Evolutionary conservation across 2,329 filamentous ascomycete genomes (phyloP).

Genomic region (Dryadomyces sulphureus): DNA sequence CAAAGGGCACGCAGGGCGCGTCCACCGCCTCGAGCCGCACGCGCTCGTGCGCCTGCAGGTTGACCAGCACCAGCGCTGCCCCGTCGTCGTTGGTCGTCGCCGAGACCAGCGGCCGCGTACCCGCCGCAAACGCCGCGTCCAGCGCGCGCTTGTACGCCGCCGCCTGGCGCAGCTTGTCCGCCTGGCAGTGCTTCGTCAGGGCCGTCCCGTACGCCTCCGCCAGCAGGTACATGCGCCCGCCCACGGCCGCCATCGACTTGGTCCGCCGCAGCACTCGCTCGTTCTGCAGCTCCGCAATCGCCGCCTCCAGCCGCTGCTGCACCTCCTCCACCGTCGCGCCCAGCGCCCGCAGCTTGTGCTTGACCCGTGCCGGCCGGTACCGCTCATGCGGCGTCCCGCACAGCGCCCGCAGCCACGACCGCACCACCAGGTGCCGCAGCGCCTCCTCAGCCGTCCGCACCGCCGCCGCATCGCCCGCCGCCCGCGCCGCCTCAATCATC

Average conservation of each 20-base stretch:
- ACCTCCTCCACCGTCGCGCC: conserved; percentile 14
- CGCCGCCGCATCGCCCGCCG: not conserved
- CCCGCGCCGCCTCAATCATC: not conserved
- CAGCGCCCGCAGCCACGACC: conserved; percentile 39
- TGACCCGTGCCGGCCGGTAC: conserved; percentile 33
- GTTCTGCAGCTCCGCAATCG: conserved; percentile 31
- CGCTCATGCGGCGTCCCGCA: conserved; percentile 35
- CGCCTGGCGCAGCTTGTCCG: conserved; percentile 42
- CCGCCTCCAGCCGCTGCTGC: conserved; percentile 30
- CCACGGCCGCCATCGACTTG: conserved; percentile 39
- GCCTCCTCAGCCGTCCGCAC: not conserved
- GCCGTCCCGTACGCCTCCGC: conserved; percentile 41
- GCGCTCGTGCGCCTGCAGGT: conserved; percentile 44
- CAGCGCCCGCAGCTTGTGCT: conserved; percentile 36
- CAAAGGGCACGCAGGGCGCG: conserved; percentile 49
- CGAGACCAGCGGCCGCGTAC: conserved; percentile 27
- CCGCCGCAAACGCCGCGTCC: conserved; percentile 37
- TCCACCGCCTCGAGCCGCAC: conserved; percentile 38
- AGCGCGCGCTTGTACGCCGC: conserved; percentile 43
- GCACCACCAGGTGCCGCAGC: conserved; percentile 6
- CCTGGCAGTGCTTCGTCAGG: conserved; percentile 40
- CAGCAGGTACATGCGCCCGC: conserved; percentile 48
- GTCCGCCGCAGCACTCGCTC: conserved; percentile 43
- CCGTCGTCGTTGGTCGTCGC: conserved; percentile 46
- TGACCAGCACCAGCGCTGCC: conserved; percentile 50